A percentile compares a stretch with the other conserved stretches of the same genome.
These are phyloP conservation scores for Mycena leptocephala DNA, from an alignment of 768 basidiomycete genomes.

Conservation along the genomic window DNA sequence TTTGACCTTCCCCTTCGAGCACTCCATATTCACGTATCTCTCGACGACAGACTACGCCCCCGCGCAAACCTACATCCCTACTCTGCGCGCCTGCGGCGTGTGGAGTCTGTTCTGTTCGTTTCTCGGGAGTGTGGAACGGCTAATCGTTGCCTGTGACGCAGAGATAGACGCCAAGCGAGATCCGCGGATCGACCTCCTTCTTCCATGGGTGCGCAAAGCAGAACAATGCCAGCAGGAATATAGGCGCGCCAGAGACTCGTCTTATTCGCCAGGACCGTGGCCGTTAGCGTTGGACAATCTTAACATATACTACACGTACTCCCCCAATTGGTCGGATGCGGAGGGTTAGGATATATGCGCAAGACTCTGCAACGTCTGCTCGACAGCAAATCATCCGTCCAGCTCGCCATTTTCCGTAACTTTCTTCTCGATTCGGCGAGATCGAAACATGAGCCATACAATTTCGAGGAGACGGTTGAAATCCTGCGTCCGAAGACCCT, in stretches of 20 bases:
- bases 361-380: constrained; percentile 1
- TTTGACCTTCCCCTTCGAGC: constrained; percentile 12
- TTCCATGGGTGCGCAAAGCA: not conserved
- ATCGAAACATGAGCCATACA: not conserved
- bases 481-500: not conserved
- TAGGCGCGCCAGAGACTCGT: not conserved
- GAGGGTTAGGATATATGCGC: not conserved
- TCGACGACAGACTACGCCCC: constrained; percentile 5
- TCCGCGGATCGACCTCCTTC: not conserved
- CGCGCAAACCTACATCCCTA: constrained; percentile 20
- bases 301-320: not conserved
- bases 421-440: constrained; percentile 2
- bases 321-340: no score
- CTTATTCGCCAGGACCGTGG: no score
- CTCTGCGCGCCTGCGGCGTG: constrained; percentile 13
- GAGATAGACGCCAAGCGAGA: not conserved
- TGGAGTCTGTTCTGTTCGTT: constrained; percentile 22
- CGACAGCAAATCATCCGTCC: not conserved
- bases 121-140: constrained; percentile 1
- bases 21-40: constrained; percentile 8
- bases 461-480: constrained; percentile 2
- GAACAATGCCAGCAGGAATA: not conserved
- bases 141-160: not conserved
- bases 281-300: no score
- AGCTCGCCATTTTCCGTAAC: constrained; percentile 5